Evolutionary conservation across 352 stramenopile species (phyloP).

Genomic region (Phytophthora podocarpi): DNA sequence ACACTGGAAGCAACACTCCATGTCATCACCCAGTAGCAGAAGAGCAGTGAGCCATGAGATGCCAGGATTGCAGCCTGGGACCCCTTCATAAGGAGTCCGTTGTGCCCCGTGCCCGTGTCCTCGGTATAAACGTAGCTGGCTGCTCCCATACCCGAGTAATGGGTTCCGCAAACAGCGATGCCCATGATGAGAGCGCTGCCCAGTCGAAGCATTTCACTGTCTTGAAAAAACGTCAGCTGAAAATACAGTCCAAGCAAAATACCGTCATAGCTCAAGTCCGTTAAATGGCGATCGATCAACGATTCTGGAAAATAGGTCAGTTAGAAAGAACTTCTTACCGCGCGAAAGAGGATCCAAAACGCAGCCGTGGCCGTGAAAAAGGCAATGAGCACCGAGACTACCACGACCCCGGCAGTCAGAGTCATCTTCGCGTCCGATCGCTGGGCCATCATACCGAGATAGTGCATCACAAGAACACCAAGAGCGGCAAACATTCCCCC

Average conservation of each 20-base stretch:
- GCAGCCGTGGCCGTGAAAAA: slow-evolving; percentile 61
- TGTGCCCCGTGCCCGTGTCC: slow-evolving; percentile 26
- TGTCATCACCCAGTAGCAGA: slow-evolving; percentile 68
- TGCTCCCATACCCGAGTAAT: slow-evolving; percentile 61
- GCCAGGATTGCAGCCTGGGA: slow-evolving; percentile 35
- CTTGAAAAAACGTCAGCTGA: slow-evolving; percentile 71
- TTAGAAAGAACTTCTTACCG: too few relatives aligned
- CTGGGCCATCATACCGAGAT: slow-evolving; percentile 75
- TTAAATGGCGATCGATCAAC: neutral
- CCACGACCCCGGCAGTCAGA: slow-evolving; percentile 47
- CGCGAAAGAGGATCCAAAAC: slow-evolving; percentile 77
- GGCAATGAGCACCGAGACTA: slow-evolving; percentile 55
- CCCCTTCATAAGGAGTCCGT: slow-evolving; percentile 43
- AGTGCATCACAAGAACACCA: slow-evolving; percentile 77
- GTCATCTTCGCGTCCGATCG: slow-evolving; percentile 47
- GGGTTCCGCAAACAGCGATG: slow-evolving; percentile 64
- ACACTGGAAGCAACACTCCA: slow-evolving; percentile 35
- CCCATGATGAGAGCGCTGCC: slow-evolving; percentile 68
- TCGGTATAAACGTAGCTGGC: slow-evolving; percentile 45
- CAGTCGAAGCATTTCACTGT: slow-evolving; percentile 51
- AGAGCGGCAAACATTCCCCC: slow-evolving; percentile 58
- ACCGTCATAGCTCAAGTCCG: too few relatives aligned
- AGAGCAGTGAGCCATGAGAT: slow-evolving; percentile 51
- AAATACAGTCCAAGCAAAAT: neutral
- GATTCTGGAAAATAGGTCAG: neutral